Base-by-base conservation (phyloP, 257 asterid genomes). In the Asclepias syriaca region DNA sequence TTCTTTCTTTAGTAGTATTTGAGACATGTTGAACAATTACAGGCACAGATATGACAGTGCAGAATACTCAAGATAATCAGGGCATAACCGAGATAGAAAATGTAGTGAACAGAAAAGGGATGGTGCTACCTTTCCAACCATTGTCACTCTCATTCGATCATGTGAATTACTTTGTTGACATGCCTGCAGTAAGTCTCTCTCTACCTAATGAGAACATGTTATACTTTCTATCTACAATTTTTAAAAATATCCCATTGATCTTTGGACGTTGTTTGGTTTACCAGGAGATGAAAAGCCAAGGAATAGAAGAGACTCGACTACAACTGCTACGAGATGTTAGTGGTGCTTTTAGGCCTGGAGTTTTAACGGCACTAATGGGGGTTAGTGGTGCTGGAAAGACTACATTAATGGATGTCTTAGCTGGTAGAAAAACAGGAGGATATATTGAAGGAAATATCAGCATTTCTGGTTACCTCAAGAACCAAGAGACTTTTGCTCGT, bases 361-460 rank as follows among this genome's bases (percentile, higher is more conserved):
- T 86, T 19, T 76, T 88, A 71, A 88, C 91, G 70, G 95, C 92
- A 16, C 70, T 88, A 73, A 81, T 88, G 85, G 95, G 95, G 2
- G 91, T 86, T 29, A 88, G 92, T 66, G 95, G 95, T 24, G 95
- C 95, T 16, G 95, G 95, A 22, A 88, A 88, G 72, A 86, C 95
- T 53, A 88, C 92, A 24, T 70, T 88, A 40, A 84, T 88, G 95
- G 95, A 88, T 74, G 95, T 88, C 73, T 46, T 88, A 43, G 95
- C 95, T 2, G 95, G 95, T 57, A 69, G 90, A 58, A 88, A 88
- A 85, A 88, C 90, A 0, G 91, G 88, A 68, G 95, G 95, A 43
- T 84, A 85, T 77, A 80, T 86, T 29, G 91, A 88, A 80, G 95
- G 95, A 6, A 79, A 69, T 54, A 88, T 86, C 81, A 83, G 74